Evolutionary conservation across 108 stramenopile genomes (phyloP), one percentile per base, ranked within the genome.

Genomic region (Ochromonas danica): DNA sequence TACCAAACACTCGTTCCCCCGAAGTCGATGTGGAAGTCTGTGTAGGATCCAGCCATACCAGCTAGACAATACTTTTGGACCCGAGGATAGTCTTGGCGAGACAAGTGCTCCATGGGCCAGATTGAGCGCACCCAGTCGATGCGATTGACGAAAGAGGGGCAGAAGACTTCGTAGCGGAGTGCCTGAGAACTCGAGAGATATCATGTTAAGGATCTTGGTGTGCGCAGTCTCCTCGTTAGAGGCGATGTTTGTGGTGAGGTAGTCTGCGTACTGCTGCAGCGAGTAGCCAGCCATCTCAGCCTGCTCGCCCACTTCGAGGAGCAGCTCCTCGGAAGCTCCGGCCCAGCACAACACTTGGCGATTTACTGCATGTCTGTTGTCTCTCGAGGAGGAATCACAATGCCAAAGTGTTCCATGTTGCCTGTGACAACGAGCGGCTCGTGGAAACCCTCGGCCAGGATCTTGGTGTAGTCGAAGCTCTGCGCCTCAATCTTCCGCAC

Each of bases 21-120:
- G 85, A 96, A 96, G 83, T 96, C 95, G 25, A 94, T 81, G 87
- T 96, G 95, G 84, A 96, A 96, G 72, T 96, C 95, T 0, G 95
- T 96, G 75, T 90, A 95, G 39, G 85, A 87, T 27, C 93, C 94
- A 0, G 84, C 86, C 2, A 90, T 88, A 57, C 84, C 85, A 81
- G 93, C 94, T 43, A 96, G 81, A 78, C 94, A 95, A 83, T 96
- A 96, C 71, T 93, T 90, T 67, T 92, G 87, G 25, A 93, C 85
- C 80, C 0, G 2, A 17, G 28, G 0, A 6, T 57, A 82, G 0
- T 10, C 25, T 3, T 35, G 17, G 39, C 22, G 1, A 65, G 61
- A 28, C 2, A 10, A 6, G 10, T 2, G 33, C 1, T 61, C 81
- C 22, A 78, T 33, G 27, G 93, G 93, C 94, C 94, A 96, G 43